Evolutionary conservation across 139 green algal genomes (phyloP), one percentile per base, ranked within the genome.

Genomic region (Chlamydomonas schloesseri): DNA sequence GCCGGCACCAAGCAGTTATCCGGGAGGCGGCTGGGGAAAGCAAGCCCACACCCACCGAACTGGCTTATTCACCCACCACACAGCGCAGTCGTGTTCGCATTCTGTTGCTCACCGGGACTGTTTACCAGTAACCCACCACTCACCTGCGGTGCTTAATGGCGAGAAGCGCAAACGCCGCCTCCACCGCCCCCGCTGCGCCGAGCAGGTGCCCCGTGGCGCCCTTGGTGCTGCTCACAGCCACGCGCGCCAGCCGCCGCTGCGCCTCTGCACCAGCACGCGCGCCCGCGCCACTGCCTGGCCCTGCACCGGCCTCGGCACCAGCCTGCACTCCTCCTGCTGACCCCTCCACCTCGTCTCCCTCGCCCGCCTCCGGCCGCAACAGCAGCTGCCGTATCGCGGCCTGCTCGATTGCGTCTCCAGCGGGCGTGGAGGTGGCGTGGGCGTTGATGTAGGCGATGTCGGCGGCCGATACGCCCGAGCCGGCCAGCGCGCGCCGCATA

Each of bases 191-290:
- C 37, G 97, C 97, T 17, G 97, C 98, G 2, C 98, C 98, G 50
- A 99, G 94, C 68, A 99, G 89, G 81, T 99, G 98, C 3, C 98
- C 98, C 29, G 93, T 96, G 13, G 96, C 95, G 9, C 96, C 95
- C 86, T 99, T 99, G 53, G 95, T 98, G 57, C 93, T 97, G 24
- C 94, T 96, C 14, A 99, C 91, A 24, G 86, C 80, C 47, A 97
- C 55, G 2, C 28, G 9, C n/a, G 81, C 14, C 55, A 21, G 55
- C 55, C 2, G 55, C 55, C 55, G 55, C 8, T 3, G 55, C 55
- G 55, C 55, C 55, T 21, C 55, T 2, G 55, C 55, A 21, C 42
- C 42, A 8, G 42, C 42, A 50, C 42, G 6, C 8, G 42, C 42
- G 42, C 42, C 42, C 8, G 42, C 42, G 42, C 42, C 42, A 8